Base-by-base conservation (phyloP, 345 rosid species). In the Camelina hispida region DNA sequence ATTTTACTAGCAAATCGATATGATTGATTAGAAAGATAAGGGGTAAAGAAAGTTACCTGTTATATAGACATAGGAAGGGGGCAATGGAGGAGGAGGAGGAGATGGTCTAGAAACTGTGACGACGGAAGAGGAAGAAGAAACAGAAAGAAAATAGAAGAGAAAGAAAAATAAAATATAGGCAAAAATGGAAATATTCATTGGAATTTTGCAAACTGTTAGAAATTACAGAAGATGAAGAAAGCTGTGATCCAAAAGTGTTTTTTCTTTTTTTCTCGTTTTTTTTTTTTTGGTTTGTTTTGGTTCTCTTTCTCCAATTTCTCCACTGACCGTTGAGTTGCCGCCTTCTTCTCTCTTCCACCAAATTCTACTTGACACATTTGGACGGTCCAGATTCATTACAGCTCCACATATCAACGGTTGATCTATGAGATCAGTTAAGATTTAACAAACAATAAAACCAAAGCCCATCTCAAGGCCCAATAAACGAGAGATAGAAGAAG, bases 241-340 rank as follows among this genome's bases (percentile, higher is more conserved):
- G 72, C 6, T 71, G 77, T 78, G 81, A 78, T 52, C 73, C 77
- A 61, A 20, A 60, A 59, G 38, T 53, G 28, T 59, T 42, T 53
- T 20, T 51, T 9, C 9, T 8, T 44, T 43, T 14, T 32, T 35
- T 51, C 20, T 9, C 20, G 4, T 6, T 14, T 44, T 35, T 54
- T 55, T 15, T 42, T 7, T 55, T 42, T 28, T n/a, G n/a, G 30
- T 28, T 44, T 17, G 8, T 30, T 55, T 44, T 28, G 30, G 30
- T 28, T 68, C 56, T 76, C 77, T 43, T 74, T 52, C 76, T 52
- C 43, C 18, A 59, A 60, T 52, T 44, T 17, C 38, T 32, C 44
- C 30, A 66, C 52, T 63, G 66, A 79, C 89, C 90, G 82, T 70
- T 74, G 77, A 78, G 63, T 75, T 75, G 71, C 87, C 91, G 76